phyloP scores from a whole-genome alignment of 208 protist species.

The Leptomonas pyrrhocoris region DNA sequence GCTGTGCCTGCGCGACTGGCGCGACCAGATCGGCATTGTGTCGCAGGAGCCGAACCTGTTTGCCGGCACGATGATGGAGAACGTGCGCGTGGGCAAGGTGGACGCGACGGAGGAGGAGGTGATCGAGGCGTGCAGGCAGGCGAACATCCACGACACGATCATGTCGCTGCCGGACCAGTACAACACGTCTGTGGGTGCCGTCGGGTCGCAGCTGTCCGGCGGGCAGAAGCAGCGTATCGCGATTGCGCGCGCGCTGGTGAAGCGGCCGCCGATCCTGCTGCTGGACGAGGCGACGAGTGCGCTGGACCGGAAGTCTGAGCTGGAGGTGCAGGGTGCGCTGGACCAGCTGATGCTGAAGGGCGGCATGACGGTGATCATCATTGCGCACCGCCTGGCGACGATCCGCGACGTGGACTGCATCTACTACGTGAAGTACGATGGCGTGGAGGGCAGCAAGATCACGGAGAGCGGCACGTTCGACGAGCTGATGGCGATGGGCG shows the following conservation, averaged over 20 bases:
- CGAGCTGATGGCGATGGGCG: conserved; percentile 67
- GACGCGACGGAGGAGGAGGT: conserved; percentile 71
- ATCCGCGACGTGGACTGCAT: conserved; percentile 78
- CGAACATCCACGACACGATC: conserved; percentile 59
- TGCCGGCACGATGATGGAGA: conserved; percentile 85
- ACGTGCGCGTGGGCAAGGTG: conserved; percentile 71
- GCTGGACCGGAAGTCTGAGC: conserved; percentile 82
- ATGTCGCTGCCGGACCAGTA: conserved; percentile 54
- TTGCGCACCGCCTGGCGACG: conserved; percentile 85
- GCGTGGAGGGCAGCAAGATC: conserved; percentile 57
- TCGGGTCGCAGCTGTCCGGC: conserved; percentile 56
- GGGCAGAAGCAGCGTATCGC: conserved; percentile 81
- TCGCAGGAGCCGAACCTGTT: conserved; percentile 93
- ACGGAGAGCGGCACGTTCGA: conserved; percentile 81
- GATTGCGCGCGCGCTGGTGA: conserved; percentile 69
- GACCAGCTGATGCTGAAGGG: conserved; percentile 42
- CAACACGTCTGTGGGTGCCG: conserved; percentile 67
- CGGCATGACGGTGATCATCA: conserved; percentile 65
- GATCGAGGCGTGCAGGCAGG: conserved; percentile 44
- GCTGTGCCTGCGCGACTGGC: conserved; percentile 63
- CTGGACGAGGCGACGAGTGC: conserved; percentile 86
- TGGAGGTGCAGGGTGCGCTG: conserved; percentile 63
- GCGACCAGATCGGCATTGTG: conserved; percentile 69
- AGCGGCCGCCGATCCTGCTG: conserved; percentile 61
- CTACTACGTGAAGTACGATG: conserved; percentile 62